Evolutionary conservation across 192 early-diverging fungal genomes (phyloP), one percentile per base, ranked within the genome.

Genomic region (Thoreauomyces humboldtii): DNA sequence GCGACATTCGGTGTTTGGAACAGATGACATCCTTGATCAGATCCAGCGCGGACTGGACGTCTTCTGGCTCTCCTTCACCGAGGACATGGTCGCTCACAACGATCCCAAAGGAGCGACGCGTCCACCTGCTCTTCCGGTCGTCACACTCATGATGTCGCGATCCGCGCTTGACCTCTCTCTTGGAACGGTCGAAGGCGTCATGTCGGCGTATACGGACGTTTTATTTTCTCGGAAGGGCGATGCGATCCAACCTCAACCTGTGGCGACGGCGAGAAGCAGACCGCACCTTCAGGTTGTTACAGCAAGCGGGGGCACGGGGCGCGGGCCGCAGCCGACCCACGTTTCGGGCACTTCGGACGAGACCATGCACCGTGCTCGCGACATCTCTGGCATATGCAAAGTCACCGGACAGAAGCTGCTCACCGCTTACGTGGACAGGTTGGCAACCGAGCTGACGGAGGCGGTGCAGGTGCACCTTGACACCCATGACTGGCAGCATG

Each of bases 41-140:
- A 64, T 80, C 12, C 66, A 73, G 27, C 63, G 73, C n/a, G 64
- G 71, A 12, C 59, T 80, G 51, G 63, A 73, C 34, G 63, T 57
- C 14, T 80, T 80, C 56, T 80, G 78, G 78, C 27, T 59, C 12
- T 48, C 62, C 4, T 67, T 76, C 29, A 55, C 69, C 0, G 47
- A 61, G 12, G 74, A 74, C 25, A 70, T 79, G 73, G 62, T 73
- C 45, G 71, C 69, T 35, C 0, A 37, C 38, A 25, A 24, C 25
- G 59, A 60, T 37, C 11, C 38, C 17, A 17, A 41, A 41, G 9
- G 38, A 41, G 11, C 55, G 35, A 31, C 34, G 32, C 55, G 12
- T 12, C 55, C 35, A 9, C 55, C 55, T 14, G 32, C 35, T 25
- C 41, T 48, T 3, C 47, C 61, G 14, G n/a, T 48, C 0, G 41